phyloP scores from a whole-genome alignment of 176 grass and related monocot species.

The Carex myosuroides region DNA sequence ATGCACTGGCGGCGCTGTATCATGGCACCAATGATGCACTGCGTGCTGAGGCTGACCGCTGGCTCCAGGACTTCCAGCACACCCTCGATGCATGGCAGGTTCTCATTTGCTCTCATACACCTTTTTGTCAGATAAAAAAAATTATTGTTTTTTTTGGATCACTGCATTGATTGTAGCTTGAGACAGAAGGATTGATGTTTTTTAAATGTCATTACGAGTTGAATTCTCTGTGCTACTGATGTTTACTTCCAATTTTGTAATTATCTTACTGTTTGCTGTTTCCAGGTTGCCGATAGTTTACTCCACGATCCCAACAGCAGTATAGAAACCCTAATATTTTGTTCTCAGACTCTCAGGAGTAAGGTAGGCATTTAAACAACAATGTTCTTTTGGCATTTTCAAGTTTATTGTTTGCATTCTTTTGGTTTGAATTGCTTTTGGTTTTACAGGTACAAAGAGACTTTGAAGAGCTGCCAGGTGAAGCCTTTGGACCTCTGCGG shows the following conservation, averaged over 20 bases:
- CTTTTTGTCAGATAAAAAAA: slow-evolving; percentile 2
- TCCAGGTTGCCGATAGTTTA: slow-evolving; percentile 89
- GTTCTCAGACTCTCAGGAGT: slow-evolving; percentile 97
- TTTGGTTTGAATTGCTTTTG: slow-evolving; percentile 27
- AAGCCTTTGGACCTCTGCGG: slow-evolving; percentile 75
- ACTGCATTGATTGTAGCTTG: neutral
- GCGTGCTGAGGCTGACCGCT: slow-evolving; percentile 65
- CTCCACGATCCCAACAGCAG: slow-evolving; percentile 93
- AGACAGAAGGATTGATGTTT: neutral
- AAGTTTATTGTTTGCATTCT: slow-evolving; percentile 8
- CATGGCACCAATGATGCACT: slow-evolving; percentile 56
- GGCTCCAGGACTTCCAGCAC: slow-evolving; percentile 96
- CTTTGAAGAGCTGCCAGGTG: slow-evolving; percentile 91
- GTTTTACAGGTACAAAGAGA: slow-evolving; percentile 84
- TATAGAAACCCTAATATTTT: slow-evolving; percentile 93
- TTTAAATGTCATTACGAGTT: neutral
- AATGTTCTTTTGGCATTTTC: neutral
- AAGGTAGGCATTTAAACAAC: slow-evolving; percentile 50
- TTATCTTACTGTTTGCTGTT: slow-evolving; percentile 1
- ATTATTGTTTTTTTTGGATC: neutral
- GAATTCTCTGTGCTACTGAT: neutral
- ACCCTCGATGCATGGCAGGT: slow-evolving; percentile 99
- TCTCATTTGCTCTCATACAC: neutral
- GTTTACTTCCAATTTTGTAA: slow-evolving; percentile 11
- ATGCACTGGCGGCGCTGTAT: slow-evolving; percentile 72